phyloP scores from a whole-genome alignment of 768 basidiomycete genomes.

The Paxillus ammoniavirescens region DNA sequence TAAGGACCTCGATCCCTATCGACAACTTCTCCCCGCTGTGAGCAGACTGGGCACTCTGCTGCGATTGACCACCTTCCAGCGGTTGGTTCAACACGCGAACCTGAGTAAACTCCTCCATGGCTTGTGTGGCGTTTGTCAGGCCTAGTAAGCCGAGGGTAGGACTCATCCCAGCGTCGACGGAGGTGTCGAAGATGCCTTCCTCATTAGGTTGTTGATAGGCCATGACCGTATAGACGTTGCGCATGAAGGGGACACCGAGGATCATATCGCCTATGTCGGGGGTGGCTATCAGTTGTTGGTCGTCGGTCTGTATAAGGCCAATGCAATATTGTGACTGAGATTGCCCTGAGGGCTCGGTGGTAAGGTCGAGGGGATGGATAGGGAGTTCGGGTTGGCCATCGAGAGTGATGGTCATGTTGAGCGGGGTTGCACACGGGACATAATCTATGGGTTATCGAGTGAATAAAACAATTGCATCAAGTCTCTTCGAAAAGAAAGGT shows the following conservation, averaged over 20 bases:
- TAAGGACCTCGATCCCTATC: conserved; percentile 61
- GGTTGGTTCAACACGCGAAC: conserved; percentile 69
- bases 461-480: conserved; percentile 2
- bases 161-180: conserved; percentile 15
- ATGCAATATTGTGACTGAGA: conserved; percentile 49
- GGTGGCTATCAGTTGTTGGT: conserved; percentile 37
- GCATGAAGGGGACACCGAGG: conserved; percentile 75
- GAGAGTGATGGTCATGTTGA: conserved; percentile 71
- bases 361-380: conserved; percentile 75
- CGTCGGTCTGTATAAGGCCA: conserved; percentile 65
- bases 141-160: conserved; percentile 60
- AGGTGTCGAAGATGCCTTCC: conserved; percentile 43
- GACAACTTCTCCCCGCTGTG: conserved; percentile 40
- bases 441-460: conserved; percentile 49
- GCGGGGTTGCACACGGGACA: conserved; percentile 65
- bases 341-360: conserved; percentile 43
- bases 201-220: conserved; percentile 52
- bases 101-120: conserved; percentile 64
- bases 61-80: conserved; percentile 29
- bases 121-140: conserved; percentile 60
- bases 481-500: conserved; percentile 1
- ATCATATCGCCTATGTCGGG: conserved; percentile 62
- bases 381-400: conserved; percentile 55
- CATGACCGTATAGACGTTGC: conserved; percentile 77
- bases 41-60: conserved; percentile 7